A percentile compares a stretch with the other conserved stretches of the same genome.
phyloP scores from a whole-genome alignment of 495 filamentous ascomycete genomes.

The Bathelium albidoporum region DNA sequence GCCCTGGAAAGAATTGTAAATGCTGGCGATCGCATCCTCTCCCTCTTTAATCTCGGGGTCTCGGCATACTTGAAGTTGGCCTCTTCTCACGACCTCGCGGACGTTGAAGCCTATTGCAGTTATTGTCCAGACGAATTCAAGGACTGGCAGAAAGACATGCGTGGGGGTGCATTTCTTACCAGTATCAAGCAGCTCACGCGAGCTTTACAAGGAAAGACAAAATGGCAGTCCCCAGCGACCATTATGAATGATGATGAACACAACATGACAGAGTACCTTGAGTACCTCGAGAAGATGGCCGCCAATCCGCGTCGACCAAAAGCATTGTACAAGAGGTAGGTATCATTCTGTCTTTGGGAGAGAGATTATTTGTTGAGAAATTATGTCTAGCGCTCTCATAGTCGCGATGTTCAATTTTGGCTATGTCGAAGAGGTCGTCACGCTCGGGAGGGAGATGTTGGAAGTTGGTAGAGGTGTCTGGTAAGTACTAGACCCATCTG shows the following conservation, averaged over 20 bases:
- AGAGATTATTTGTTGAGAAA: neutral
- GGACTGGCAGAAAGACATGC: constrained; percentile 63
- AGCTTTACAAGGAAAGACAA: constrained; percentile 77
- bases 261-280: constrained; percentile 52
- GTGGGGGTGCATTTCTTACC: constrained; percentile 65
- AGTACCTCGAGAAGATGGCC: constrained; percentile 38
- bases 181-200: constrained; percentile 62
- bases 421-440: constrained; percentile 57
- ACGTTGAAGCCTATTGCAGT: constrained; percentile 63
- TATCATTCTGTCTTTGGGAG: constrained; percentile 36
- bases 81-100: constrained; percentile 61
- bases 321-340: constrained; percentile 61
- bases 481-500: constrained; percentile 54
- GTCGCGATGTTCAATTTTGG: constrained; percentile 61
- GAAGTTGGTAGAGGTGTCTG: constrained; percentile 52
- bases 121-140: constrained; percentile 67
- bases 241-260: constrained; percentile 68
- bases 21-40: constrained; percentile 64
- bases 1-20: constrained; percentile 61
- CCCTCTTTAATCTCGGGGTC: constrained; percentile 63
- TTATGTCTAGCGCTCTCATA: neutral
- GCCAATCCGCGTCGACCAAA: constrained; percentile 42
- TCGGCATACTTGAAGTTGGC: constrained; percentile 61
- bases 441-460: constrained; percentile 53
- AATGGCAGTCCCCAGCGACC: constrained; percentile 40